phyloP scores from a whole-genome alignment of 2,329 filamentous ascomycete genomes.

The Alternaria metachromatica region DNA sequence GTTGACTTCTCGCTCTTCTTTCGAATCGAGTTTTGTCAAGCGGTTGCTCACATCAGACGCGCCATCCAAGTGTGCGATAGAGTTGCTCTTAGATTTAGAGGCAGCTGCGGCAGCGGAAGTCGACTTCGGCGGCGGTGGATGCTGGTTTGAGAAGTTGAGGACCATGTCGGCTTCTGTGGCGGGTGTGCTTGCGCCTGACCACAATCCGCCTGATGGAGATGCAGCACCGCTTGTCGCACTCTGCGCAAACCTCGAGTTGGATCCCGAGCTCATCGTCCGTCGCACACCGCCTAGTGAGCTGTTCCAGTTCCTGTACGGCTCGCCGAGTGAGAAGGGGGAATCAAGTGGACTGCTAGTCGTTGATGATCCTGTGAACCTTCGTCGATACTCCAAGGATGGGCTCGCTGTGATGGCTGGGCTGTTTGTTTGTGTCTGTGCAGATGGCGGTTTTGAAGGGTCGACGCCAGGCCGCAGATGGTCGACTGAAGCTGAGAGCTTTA shows the following conservation, averaged over 20 bases:
- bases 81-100: background rate
- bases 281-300: constrained; percentile 51
- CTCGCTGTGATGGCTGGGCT: constrained; percentile 37
- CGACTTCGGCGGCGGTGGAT: constrained; percentile 23
- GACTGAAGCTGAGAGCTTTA: constrained; percentile 75
- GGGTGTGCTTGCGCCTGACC: constrained; percentile 44
- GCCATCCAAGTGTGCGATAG: constrained; percentile 11
- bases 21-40: constrained; percentile 24
- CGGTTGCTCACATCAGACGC: constrained; percentile 11
- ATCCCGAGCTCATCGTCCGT: constrained; percentile 44
- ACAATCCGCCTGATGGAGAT: constrained; percentile 45
- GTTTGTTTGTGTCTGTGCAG: constrained; percentile 24
- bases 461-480: constrained; percentile 70
- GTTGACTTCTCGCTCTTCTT: constrained; percentile 38
- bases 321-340: constrained; percentile 37
- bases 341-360: constrained; percentile 37
- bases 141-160: constrained; percentile 39
- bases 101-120: constrained; percentile 13
- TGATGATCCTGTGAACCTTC: constrained; percentile 30
- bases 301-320: constrained; percentile 41
- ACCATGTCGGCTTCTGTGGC: constrained; percentile 40
- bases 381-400: constrained; percentile 33
- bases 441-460: constrained; percentile 46
- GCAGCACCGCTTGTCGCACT: constrained; percentile 28
- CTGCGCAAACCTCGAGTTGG: constrained; percentile 30